These are phyloP conservation scores for Platanthera guangdongensis DNA, from an alignment of 106 monocot species.

Conservation along the genomic window DNA sequence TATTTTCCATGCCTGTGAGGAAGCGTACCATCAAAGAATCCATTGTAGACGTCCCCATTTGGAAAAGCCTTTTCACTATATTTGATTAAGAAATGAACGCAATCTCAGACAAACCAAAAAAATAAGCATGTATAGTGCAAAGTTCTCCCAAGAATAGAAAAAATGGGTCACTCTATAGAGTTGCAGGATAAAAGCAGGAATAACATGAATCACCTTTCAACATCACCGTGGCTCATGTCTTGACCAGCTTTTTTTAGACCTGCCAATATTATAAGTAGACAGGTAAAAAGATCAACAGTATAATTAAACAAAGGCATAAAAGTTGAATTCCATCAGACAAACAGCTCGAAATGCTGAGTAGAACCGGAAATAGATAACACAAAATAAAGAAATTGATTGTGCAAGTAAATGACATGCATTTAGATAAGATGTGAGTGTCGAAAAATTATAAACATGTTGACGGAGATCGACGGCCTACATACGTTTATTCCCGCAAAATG, in stretches of 20 bases:
- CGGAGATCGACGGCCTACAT: too few species aligned
- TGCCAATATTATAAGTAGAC: conserved; percentile 6
- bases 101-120: neutral
- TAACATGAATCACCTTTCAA: conserved; percentile 21
- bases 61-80: conserved; percentile 37
- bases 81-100: conserved; percentile 23
- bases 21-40: conserved; percentile 44
- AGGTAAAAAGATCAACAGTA: neutral
- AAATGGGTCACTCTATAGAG: neutral
- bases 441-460: neutral
- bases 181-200: neutral
- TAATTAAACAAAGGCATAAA: conserved; percentile 5
- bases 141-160: neutral
- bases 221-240: conserved; percentile 19
- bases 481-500: too few species aligned
- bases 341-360: neutral
- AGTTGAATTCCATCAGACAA: neutral
- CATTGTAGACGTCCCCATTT: conserved; percentile 73
- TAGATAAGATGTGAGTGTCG: neutral
- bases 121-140: neutral
- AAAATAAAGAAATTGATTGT: neutral
- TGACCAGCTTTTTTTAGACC: conserved; percentile 8
- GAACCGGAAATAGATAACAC: neutral
- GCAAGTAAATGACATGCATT: neutral
- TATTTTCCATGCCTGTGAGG: conserved; percentile 82